Conservation (phyloP, 805 yeast genomes). For the Torulaspora delbrueckii region DNA sequence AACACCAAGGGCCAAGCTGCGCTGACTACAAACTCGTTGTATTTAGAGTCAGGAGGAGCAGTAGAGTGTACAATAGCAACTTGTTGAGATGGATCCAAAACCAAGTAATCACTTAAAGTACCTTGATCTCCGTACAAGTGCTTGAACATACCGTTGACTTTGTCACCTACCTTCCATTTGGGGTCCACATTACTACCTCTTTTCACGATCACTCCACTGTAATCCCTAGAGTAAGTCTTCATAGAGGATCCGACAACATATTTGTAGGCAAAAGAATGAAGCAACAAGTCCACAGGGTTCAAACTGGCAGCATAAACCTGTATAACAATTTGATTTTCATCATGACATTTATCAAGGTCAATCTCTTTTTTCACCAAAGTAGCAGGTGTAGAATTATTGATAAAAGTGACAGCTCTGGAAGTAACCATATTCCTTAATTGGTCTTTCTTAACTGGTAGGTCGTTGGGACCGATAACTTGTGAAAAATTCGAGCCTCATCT, state of each 20-base stretch:
- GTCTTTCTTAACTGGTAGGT: not conserved
- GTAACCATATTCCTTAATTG: constrained; percentile 8
- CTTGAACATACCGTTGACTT: constrained; percentile 25
- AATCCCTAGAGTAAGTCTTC: constrained; percentile 31
- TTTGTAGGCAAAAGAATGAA: constrained; percentile 15
- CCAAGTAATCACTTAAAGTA: constrained; percentile 44
- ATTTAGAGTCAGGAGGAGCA: constrained; percentile 32
- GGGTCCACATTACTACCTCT: constrained; percentile 24
- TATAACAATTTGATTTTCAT: constrained; percentile 27
- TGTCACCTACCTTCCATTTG: constrained; percentile 26
- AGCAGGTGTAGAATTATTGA: constrained; percentile 20
- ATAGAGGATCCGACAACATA: constrained; percentile 5
- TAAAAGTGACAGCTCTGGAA: constrained; percentile 25
- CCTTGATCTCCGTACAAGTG: constrained; percentile 35
- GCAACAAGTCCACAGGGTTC: constrained; percentile 30
- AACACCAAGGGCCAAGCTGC: constrained; percentile 62
- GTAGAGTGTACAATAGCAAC: constrained; percentile 35
- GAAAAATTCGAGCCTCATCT: not conserved
- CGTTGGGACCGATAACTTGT: not conserved
- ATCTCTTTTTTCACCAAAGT: constrained; percentile 16
- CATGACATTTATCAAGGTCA: constrained; percentile 25
- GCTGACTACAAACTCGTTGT: constrained; percentile 21
- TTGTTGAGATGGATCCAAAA: constrained; percentile 35
- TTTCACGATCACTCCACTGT: constrained; percentile 28
- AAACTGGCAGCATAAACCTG: constrained; percentile 31